Evolutionary conservation across 768 basidiomycete genomes (phyloP), one percentile per base, ranked within the genome.

Genomic region (Pisolithus marmoratus): DNA sequence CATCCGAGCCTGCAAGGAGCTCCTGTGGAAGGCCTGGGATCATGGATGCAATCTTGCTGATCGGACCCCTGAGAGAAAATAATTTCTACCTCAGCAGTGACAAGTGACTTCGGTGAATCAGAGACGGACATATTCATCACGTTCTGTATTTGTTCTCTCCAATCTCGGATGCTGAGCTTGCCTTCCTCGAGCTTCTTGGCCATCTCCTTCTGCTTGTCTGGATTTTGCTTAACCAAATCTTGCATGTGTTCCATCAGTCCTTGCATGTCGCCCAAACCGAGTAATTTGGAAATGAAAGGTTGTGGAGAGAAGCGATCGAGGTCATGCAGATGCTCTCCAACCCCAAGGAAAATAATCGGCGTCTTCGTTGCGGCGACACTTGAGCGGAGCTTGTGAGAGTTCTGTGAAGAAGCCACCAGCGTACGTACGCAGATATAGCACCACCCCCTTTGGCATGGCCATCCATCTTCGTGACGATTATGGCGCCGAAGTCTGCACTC

Each of bases 391-490:
- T 34, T n/a, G 56, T 60, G 34, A 61, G 50, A n/a, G 12, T 19
- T 47, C 23, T 29, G 26, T 9, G 41, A 22, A 8, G 20, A 51
- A 40, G 23, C 36, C 20, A 36, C 2, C 2, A 5, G 27, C 34
- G 38, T 20, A 78, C 93, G 54, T 72, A 97, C 95, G 95, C 95
- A 42, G 96, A 99, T 54, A 99, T 98, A 27, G 96, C 96, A 22
- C 96, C 96, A 68, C 96, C 96, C 51, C 96, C 96, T 67, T 96
- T 98, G 1, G 96, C 96, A 62, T 99, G 96, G 4, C 96, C 96
- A 60, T 99, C 96, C 85, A 99, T 92, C 72, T 99, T 99, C 11
- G 96, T 99, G 15, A 99, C 96, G 54, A 99, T 96, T 58, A 99
- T 99, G 2, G 95, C 96, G 52, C 95, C 96, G 65, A 99, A 99